Evolutionary conservation across 83 land plant genomes (phyloP).

Genomic region (Diphasiastrum complanatum): DNA sequence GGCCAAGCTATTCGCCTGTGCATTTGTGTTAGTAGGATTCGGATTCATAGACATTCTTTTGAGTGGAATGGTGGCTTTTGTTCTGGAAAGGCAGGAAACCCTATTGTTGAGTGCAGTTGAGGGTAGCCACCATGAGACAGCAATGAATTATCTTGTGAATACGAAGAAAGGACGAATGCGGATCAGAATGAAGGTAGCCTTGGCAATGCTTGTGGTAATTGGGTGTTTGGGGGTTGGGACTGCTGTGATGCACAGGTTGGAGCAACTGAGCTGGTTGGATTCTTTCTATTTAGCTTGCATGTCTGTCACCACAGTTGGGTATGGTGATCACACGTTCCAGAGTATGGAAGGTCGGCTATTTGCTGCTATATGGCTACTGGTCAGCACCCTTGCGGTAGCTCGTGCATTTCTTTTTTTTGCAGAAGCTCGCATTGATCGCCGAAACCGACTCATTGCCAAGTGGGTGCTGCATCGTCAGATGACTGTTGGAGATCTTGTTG

Average conservation of each 20-base stretch:
- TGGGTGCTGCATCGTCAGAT: constrained; percentile 59
- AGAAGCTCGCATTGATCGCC: constrained; percentile 65
- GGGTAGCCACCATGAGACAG: constrained; percentile 14
- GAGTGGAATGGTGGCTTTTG: constrained; percentile 16
- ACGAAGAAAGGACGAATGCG: constrained; percentile 26
- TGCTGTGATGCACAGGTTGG: constrained; percentile 46
- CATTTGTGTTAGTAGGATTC: constrained; percentile 10
- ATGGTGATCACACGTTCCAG: constrained; percentile 66
- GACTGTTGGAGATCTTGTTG: constrained; percentile 59
- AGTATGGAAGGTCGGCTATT: constrained; percentile 54
- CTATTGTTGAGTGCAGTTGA: constrained; percentile 12
- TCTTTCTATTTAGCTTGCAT: constrained; percentile 68
- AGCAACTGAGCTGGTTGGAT: constrained; percentile 59
- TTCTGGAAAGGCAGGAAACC: constrained; percentile 10
- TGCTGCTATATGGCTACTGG: constrained; percentile 71
- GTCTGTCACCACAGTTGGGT: constrained; percentile 87
- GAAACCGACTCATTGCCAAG: constrained; percentile 61
- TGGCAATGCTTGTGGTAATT: constrained; percentile 64
- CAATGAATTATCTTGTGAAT: constrained; percentile 11
- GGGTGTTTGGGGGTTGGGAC: constrained; percentile 64
- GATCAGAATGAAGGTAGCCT: constrained; percentile 68
- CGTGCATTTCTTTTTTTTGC: constrained; percentile 66
- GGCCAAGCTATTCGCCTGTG: constrained; percentile 9
- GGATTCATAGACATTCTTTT: constrained; percentile 11
- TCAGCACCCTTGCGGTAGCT: constrained; percentile 75